A percentile compares a stretch with the other conserved stretches of the same genome.
Conservation (phyloP, 495 filamentous ascomycete species). For the Tuber calosporum region DNA sequence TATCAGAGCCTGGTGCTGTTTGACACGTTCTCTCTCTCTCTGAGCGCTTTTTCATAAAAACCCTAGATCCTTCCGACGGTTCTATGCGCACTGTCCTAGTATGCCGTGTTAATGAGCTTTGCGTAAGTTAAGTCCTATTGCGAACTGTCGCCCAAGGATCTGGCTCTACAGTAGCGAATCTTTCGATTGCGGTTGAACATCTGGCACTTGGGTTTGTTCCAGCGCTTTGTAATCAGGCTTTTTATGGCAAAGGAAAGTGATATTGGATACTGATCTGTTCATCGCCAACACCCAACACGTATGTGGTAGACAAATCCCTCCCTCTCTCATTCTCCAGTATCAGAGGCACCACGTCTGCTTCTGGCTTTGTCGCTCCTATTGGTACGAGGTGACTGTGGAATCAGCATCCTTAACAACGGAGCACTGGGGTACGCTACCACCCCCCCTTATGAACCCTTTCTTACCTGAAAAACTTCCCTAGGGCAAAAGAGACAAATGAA, state of each 20-base stretch:
- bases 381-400: background rate
- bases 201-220: background rate
- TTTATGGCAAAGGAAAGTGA: background rate
- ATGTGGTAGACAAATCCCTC: slow-evolving; percentile 4
- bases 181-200: slow-evolving; percentile 1
- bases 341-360: background rate
- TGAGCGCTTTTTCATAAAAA: background rate
- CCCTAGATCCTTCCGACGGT: background rate
- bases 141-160: background rate
- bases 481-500: background rate
- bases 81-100: background rate
- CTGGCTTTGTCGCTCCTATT: background rate
- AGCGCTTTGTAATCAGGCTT: background rate
- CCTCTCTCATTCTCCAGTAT: background rate
- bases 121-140: background rate
- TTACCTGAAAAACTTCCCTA: background rate
- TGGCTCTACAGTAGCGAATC: background rate
- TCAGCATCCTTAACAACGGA: background rate
- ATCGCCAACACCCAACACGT: slow-evolving; percentile 2
- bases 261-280: background rate
- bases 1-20: background rate
- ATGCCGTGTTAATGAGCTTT: background rate
- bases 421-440: background rate
- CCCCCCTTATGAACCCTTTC: background rate
- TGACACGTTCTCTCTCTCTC: background rate